Base-by-base conservation (phyloP, 148 eudicot genomes). In the Silene uniflora region DNA sequence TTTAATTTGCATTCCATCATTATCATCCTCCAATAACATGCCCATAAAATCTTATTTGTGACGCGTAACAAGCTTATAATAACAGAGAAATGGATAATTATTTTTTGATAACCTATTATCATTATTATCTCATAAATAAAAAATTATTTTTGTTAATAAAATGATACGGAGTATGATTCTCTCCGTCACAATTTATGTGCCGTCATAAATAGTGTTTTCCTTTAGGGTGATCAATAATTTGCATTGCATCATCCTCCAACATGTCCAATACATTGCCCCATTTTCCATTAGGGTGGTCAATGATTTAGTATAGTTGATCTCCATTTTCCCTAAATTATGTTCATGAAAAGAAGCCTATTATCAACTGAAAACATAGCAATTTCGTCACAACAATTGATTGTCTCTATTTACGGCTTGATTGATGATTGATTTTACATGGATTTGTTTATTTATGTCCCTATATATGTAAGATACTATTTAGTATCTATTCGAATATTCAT, bases 161-260 rank as follows among this genome's bases (percentile, higher is more conserved):
- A n/a, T n/a, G n/a, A n/a, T n/a, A n/a, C n/a, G n/a, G n/a, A n/a
- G n/a, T n/a, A n/a, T n/a, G n/a, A n/a, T n/a, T n/a, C n/a, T 32
- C 4, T 32, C 5, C 35, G 5, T 32, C 35, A 4, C 4, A 32
- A 4, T 32, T 32, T 32, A 5, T 32, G 4, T 32, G 5, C 0
- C 0, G 35, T 32, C 4, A 32, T 32, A 2, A 4, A 5, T 4
- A 32, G 35, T 3, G 32, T 29, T 32, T 32, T 32, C 35, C 5
- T 32, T 32, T 3, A 3, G 5, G 5, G 35, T 32, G 4, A 3
- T 32, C 5, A 32, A 32, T 22, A 16, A 18, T 39, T 74, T 80
- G 69, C 24, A 71, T 70, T 71, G 72, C 79, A 71, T 80, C 83
- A 80, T 64, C 69, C 61, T 80, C 79, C 82, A 80, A 22, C 13